Evolutionary conservation across 192 early-diverging fungal genomes (phyloP), one percentile per base, ranked within the genome.

Genomic region (Podila epigama): DNA sequence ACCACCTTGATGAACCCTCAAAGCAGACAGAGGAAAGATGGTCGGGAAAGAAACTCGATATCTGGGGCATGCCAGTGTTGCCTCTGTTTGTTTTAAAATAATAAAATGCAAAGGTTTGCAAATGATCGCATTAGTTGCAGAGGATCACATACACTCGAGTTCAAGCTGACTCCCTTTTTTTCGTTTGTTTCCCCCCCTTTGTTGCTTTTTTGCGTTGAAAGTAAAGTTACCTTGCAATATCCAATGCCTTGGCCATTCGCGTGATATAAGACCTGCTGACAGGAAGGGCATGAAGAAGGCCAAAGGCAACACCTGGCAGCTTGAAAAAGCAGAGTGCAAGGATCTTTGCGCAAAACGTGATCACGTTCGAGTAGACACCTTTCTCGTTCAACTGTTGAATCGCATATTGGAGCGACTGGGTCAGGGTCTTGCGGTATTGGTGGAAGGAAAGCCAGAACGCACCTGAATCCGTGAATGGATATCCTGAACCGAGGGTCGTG

Each of bases 281-380:
- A 2, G 84, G 82, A 6, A 86, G 69, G 11, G 78, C 73, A 56
- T 83, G 73, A 2, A 83, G 60, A 40, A 83, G 50, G 7, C 77
- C 75, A 51, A 72, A 80, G 3, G 81, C 80, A n/a, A 83, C 75
- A n/a, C 72, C 72, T 27, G 84, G 84, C 4, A 86, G 62, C 54
- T 82, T 83, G 41, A 86, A 77, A 58, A 86, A 86, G n/a, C 81
- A 81, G 16, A 80, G 50, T 12, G 84, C 82, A 44, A 86, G 68
- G 40, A 86, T 80, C 41, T 82, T 79, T 59, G 82, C 84, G 51
- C 82, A 83, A 57, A 86, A 86, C 1, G 73, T 79, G 25, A 86
- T 83, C 22, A 83, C 77, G 36, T 86, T 83, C 0, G 82, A 82
- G 28, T 82, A 82, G 1, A 86, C 80, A 12, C 75, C 82, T 32